Evolutionary conservation across 2,329 filamentous ascomycete species (phyloP).

Genomic region (Sporothrix euskadiensis): DNA sequence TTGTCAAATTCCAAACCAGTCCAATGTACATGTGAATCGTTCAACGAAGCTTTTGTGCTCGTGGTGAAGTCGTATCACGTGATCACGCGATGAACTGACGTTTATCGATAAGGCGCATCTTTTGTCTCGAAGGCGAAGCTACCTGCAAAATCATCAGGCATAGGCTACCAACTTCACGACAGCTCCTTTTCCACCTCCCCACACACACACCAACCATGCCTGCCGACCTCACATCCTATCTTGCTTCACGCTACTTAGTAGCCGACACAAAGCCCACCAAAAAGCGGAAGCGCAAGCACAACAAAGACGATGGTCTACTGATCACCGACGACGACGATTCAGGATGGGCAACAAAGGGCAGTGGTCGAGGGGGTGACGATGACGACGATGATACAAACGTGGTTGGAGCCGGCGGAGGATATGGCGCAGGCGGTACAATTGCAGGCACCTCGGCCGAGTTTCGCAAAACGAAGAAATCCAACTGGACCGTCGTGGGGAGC

Average conservation of each 20-base stretch:
- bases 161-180: not conserved
- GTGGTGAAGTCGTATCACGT: not conserved
- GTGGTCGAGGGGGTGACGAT: conserved; percentile 46
- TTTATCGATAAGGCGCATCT: conserved; percentile 20
- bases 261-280: conserved; percentile 61
- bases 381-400: conserved; percentile 51
- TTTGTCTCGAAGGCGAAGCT: not conserved
- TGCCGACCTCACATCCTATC: conserved; percentile 73
- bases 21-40: not conserved
- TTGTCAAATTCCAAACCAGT: not conserved
- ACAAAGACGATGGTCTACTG: conserved; percentile 51
- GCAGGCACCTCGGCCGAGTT: conserved; percentile 62
- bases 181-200: not conserved
- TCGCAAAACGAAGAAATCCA: conserved; percentile 72
- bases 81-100: not conserved
- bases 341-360: conserved; percentile 48
- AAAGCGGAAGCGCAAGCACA: conserved; percentile 64
- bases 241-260: conserved; percentile 87
- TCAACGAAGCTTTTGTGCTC: not conserved
- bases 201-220: conserved; percentile 46
- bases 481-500: conserved; percentile 72
- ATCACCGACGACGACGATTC: conserved; percentile 66
- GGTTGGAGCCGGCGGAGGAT: conserved; percentile 36
- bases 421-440: conserved; percentile 46
- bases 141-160: not conserved